Conservation (phyloP, 768 basidiomycete genomes). For the Rhodotorula sphaerocarpa region DNA sequence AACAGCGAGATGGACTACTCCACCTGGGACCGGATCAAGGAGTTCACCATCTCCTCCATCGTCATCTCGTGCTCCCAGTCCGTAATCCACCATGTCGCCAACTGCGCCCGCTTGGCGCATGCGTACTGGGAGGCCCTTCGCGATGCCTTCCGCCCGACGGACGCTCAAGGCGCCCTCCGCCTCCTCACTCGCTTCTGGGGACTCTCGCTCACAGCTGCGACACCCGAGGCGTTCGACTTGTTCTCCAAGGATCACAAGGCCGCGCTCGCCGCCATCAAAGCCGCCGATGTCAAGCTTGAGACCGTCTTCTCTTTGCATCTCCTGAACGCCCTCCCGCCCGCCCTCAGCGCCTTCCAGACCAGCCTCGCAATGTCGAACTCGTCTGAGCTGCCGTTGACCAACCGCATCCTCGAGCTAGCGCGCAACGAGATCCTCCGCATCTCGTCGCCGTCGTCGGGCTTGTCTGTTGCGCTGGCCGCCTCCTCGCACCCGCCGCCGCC, state of each 20-base stretch:
- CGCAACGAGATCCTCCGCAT: too few species aligned
- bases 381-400: background rate
- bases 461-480: background rate
- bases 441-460: too few species aligned
- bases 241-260: background rate
- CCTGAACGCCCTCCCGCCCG: too few species aligned
- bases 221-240: background rate
- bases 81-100: slow-evolving; percentile 1
- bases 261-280: background rate
- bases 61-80: background rate
- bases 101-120: background rate
- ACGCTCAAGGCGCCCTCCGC: background rate
- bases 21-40: background rate
- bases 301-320: background rate
- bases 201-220: background rate
- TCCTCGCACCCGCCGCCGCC: too few species aligned
- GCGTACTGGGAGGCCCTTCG: background rate
- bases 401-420: background rate
- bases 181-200: slow-evolving; percentile 3
- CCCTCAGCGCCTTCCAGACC: background rate
- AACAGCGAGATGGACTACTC: too few species aligned
- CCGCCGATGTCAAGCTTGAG: background rate
- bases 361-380: background rate
- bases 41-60: background rate
- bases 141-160: background rate